Evolutionary conservation across 306 rosid genomes (phyloP).

Genomic region (Sicyos edulis): DNA sequence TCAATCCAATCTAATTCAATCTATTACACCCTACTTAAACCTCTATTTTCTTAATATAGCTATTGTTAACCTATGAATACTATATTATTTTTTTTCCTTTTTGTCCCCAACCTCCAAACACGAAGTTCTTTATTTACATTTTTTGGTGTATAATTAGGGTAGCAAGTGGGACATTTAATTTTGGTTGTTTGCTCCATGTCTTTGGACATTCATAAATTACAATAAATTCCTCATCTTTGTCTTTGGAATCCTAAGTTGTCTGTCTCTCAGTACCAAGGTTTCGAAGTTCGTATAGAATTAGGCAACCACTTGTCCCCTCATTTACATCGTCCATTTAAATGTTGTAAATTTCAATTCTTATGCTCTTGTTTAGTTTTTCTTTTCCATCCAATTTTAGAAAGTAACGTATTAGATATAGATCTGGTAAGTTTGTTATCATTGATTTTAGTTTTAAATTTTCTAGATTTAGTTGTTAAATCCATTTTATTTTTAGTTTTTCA

Average conservation of each 20-base stretch:
- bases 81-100: neutral
- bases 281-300: neutral
- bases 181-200: neutral
- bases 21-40: no score
- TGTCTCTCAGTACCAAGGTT: neutral
- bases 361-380: no score
- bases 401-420: no score
- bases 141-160: slow-evolving; percentile 33
- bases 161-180: slow-evolving; percentile 42
- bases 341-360: no score
- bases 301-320: neutral
- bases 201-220: neutral
- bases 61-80: neutral
- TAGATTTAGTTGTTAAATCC: no score
- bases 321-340: neutral
- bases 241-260: neutral
- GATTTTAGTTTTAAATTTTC: no score
- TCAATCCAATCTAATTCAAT: no score
- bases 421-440: no score
- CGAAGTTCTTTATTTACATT: slow-evolving; percentile 21
- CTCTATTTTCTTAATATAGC: no score
- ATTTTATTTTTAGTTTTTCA: no score
- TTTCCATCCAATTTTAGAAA: no score
- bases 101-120: slow-evolving; percentile 28
- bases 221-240: slow-evolving; percentile 14